A percentile compares a stretch with the other conserved stretches of the same genome.
Evolutionary conservation across 495 filamentous ascomycete species (phyloP).

Genomic region (Penicillium lagena): DNA sequence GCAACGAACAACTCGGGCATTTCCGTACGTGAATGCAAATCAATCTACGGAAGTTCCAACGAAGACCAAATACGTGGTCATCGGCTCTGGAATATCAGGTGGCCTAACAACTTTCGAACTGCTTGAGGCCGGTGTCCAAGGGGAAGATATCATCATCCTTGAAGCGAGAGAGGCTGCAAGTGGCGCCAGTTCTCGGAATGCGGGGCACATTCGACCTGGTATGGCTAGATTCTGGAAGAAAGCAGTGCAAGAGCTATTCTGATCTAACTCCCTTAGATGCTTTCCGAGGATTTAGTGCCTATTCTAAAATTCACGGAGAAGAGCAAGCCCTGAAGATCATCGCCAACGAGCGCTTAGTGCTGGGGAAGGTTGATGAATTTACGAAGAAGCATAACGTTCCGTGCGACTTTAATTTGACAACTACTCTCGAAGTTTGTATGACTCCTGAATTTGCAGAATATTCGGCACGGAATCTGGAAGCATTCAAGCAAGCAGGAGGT

Average conservation of each 20-base stretch:
- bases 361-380: slow-evolving; percentile 19
- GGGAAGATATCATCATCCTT: slow-evolving; percentile 21
- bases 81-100: slow-evolving; percentile 25
- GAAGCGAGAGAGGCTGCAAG: slow-evolving; percentile 25
- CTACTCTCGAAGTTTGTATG: slow-evolving; percentile 28
- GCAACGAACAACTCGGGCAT: slow-evolving; percentile 27
- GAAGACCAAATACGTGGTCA: slow-evolving; percentile 14
- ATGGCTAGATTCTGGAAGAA: background rate
- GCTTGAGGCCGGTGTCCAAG: slow-evolving; percentile 13
- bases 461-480: slow-evolving; percentile 18
- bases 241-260: background rate
- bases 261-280: slow-evolving; percentile 14
- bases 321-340: slow-evolving; percentile 26
- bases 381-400: slow-evolving; percentile 18
- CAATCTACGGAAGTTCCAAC: slow-evolving; percentile 4
- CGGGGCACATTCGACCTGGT: slow-evolving; percentile 28
- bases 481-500: slow-evolving; percentile 19
- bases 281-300: slow-evolving; percentile 26
- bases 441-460: slow-evolving; percentile 21
- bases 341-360: slow-evolving; percentile 19
- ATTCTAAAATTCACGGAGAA: slow-evolving; percentile 20
- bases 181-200: slow-evolving; percentile 26
- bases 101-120: slow-evolving; percentile 20
- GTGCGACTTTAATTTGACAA: slow-evolving; percentile 24
- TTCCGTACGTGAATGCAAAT: slow-evolving; percentile 16